A percentile compares a stretch with the other conserved stretches of the same genome.
phyloP scores from a whole-genome alignment of 2,329 filamentous ascomycete species.

The Ceratocystis eucalypticola region DNA sequence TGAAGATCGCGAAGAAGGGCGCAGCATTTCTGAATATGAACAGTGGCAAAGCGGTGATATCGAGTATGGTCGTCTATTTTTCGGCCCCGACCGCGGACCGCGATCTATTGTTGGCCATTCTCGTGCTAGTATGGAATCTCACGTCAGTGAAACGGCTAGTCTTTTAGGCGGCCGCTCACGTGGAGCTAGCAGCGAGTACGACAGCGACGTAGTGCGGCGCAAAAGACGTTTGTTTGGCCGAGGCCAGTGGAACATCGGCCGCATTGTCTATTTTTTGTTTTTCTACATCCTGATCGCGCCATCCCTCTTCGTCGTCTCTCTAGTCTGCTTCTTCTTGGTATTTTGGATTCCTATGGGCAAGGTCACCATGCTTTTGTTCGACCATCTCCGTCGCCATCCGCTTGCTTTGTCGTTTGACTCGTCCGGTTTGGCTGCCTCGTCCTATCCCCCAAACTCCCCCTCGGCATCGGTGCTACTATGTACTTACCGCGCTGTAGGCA shows the following conservation, averaged over 20 bases:
- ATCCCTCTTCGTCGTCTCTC: conserved; percentile 69
- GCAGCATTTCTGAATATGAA: conserved; percentile 96
- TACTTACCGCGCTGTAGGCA: conserved; percentile 88
- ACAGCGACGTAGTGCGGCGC: conserved; percentile 15
- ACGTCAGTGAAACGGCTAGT: conserved; percentile 73
- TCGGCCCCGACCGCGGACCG: conserved; percentile 59
- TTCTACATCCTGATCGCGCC: conserved; percentile 91
- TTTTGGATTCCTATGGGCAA: conserved; percentile 99
- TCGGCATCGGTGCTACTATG: conserved; percentile 83
- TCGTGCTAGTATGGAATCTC: conserved; percentile 77
- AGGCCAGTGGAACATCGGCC: conserved; percentile 87
- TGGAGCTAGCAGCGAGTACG: conserved; percentile 25
- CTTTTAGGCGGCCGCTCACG: conserved; percentile 51
- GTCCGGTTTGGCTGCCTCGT: conserved; percentile 61
- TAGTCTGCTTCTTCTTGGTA: conserved; percentile 87
- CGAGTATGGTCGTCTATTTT: conserved; percentile 90
- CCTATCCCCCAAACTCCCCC: conserved; percentile 44
- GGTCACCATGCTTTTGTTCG: conserved; percentile 75
- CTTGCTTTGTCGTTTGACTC: conserved; percentile 87
- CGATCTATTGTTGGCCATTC: conserved; percentile 76
- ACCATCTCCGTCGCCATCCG: conserved; percentile 84
- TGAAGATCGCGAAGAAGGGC: conserved; percentile 87
- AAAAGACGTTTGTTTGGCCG: conserved; percentile 88
- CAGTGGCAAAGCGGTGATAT: conserved; percentile 97
- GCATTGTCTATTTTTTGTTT: conserved; percentile 89